Evolutionary conservation across 805 yeast species (phyloP).

Genomic region (Wickerhamomyces subpelliculosus): DNA sequence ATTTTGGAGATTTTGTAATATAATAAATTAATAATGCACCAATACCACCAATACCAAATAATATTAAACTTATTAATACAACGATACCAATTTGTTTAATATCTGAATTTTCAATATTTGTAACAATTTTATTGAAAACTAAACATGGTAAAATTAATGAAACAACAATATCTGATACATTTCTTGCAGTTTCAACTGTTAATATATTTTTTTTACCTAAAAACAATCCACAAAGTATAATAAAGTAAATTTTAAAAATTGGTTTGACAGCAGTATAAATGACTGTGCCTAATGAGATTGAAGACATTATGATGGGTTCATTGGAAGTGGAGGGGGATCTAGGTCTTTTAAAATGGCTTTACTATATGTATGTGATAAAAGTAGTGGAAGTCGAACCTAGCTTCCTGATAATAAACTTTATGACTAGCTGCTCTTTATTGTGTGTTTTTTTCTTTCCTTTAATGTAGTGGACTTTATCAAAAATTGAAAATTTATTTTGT

Average conservation of each 20-base stretch:
- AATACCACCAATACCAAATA: constrained; percentile 41
- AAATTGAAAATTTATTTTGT: too few species aligned
- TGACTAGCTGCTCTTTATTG: too few species aligned
- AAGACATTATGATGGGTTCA: background rate
- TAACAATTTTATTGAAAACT: constrained; percentile 51
- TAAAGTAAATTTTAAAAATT: constrained; percentile 60
- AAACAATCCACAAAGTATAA: constrained; percentile 53
- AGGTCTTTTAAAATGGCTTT: too few species aligned
- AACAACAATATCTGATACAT: constrained; percentile 53
- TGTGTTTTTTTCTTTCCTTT: too few species aligned
- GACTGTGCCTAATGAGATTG: constrained; percentile 7
- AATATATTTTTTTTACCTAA: constrained; percentile 49
- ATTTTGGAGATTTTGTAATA: constrained; percentile 39
- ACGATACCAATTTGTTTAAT: constrained; percentile 60
- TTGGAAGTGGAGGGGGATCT: background rate
- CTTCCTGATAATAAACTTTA: too few species aligned
- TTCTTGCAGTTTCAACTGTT: constrained; percentile 49
- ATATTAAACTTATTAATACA: constrained; percentile 39
- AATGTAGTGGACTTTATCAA: too few species aligned
- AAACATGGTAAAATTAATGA: constrained; percentile 56
- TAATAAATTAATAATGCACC: constrained; percentile 31
- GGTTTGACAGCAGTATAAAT: constrained; percentile 59
- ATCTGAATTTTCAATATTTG: constrained; percentile 50
- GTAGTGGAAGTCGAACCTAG: too few species aligned
- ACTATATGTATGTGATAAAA: too few species aligned